These are phyloP conservation scores for Stachybotrys elegans DNA, from an alignment of 2,329 filamentous ascomycete genomes.

Conservation along the genomic window DNA sequence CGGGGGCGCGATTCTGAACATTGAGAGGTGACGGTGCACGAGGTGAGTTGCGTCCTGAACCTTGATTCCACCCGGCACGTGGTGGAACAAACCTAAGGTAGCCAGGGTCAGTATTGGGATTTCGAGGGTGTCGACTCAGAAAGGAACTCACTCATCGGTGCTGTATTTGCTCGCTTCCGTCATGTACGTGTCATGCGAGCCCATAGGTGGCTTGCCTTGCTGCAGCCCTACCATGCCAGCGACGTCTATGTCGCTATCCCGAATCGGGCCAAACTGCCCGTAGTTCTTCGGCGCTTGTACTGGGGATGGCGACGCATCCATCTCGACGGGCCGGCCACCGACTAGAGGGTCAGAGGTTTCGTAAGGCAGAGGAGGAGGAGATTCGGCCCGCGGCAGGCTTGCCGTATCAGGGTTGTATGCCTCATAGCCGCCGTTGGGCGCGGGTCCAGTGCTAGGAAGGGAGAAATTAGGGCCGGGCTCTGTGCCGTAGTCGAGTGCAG, in stretches of 20 bases:
- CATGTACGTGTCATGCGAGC: conserved; percentile 44
- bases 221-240: conserved; percentile 70
- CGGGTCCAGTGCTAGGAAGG: conserved; percentile 20
- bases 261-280: conserved; percentile 41
- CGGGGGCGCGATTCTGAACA: conserved; percentile 27
- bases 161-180: conserved; percentile 71
- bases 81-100: conserved; percentile 46
- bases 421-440: conserved; percentile 31
- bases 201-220: conserved; percentile 38
- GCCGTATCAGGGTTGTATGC: conserved; percentile 38
- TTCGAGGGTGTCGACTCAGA: background rate
- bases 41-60: conserved; percentile 37
- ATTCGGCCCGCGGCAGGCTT: conserved; percentile 55
- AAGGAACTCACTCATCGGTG: conserved; percentile 57
- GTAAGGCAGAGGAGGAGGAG: conserved; percentile 53
- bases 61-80: conserved; percentile 51
- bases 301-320: conserved; percentile 63
- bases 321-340: conserved; percentile 70
- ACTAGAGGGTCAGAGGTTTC: conserved; percentile 30
- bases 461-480: conserved; percentile 27
- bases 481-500: conserved; percentile 20
- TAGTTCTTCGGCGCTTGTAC: conserved; percentile 34
- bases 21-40: conserved; percentile 38
- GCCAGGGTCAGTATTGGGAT: conserved; percentile 1
- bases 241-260: conserved; percentile 67